Evolutionary conservation across 352 stramenopile genomes (phyloP).

Genomic region (Phytophthora litchii): DNA sequence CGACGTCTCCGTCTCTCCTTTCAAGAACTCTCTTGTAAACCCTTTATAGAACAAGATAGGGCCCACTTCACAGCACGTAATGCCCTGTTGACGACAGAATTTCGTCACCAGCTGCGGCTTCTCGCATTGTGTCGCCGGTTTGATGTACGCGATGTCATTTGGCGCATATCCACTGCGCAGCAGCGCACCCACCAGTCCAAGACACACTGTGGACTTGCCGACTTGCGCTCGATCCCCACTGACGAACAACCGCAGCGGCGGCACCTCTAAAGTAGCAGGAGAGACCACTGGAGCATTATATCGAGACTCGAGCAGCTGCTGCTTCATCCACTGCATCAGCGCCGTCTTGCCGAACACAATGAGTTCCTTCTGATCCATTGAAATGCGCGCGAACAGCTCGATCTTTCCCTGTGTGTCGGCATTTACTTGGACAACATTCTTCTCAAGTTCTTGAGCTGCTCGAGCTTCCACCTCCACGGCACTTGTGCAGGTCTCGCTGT

Average conservation of each 20-base stretch:
- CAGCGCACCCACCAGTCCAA: conserved; percentile 93
- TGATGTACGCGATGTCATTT: conserved; percentile 96
- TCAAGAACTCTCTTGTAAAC: conserved; percentile 97
- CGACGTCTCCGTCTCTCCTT: conserved; percentile 87
- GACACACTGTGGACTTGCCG: conserved; percentile 96
- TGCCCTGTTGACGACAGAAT: conserved; percentile 92
- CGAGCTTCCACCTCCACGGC: conserved; percentile 22
- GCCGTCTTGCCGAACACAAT: conserved; percentile 35
- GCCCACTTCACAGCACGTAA: conserved; percentile 90
- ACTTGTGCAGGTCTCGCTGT: conserved; percentile 28
- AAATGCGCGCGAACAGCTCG: conserved; percentile 34
- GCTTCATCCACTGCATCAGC: conserved; percentile 43
- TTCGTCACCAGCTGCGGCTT: conserved; percentile 92
- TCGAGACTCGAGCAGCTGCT: conserved; percentile 39
- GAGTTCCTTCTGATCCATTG: conserved; percentile 29
- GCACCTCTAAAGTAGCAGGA: neutral
- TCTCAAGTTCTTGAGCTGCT: conserved; percentile 17
- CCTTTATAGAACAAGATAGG: conserved; percentile 97
- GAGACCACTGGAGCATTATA: conserved; percentile 9
- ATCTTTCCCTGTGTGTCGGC: conserved; percentile 1
- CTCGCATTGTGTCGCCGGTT: conserved; percentile 98
- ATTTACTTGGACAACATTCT: conserved; percentile 23
- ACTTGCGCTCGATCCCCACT: conserved; percentile 90
- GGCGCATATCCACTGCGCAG: conserved; percentile 71
- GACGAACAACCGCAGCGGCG: conserved; percentile 68